Conservation (phyloP, 225 moss, liverwort and hornwort genomes). For the Pleurozium schreberi region DNA sequence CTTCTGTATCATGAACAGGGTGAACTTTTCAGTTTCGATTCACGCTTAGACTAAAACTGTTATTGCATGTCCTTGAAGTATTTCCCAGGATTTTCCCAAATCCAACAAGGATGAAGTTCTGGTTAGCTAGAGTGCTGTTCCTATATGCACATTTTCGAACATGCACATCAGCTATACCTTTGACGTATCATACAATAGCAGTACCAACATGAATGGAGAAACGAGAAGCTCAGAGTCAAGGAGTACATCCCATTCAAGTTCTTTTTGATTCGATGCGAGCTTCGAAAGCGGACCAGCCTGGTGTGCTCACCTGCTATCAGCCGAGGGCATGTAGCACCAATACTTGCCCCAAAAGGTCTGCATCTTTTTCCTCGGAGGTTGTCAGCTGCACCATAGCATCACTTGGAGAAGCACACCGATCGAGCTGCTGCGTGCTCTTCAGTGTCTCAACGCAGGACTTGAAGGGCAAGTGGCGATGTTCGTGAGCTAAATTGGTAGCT, state of each 20-base stretch:
- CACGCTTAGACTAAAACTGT: background rate
- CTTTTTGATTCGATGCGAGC: background rate
- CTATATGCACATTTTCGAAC: background rate
- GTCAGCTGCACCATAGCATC: slow-evolving; percentile 27
- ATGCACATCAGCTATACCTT: background rate
- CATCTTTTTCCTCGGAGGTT: slow-evolving; percentile 26
- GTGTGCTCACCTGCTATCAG: slow-evolving; percentile 26
- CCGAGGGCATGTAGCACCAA: slow-evolving; percentile 32
- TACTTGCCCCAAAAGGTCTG: slow-evolving; percentile 34
- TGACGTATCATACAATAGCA: background rate
- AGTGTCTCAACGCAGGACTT: background rate
- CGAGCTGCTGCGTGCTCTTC: background rate
- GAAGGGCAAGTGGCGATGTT: background rate
- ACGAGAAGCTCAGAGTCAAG: background rate
- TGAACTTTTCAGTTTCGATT: background rate
- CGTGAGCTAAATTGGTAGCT: background rate
- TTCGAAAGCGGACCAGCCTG: background rate
- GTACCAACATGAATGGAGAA: background rate
- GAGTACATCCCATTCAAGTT: background rate
- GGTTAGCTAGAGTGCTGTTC: background rate
- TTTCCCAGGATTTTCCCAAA: background rate
- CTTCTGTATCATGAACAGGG: background rate
- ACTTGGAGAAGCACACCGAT: background rate
- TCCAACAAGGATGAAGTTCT: background rate
- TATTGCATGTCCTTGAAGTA: background rate